A percentile compares a stretch with the other conserved stretches of the same genome.
Conservation (phyloP, 176 grass and related monocot species). For the Musa schizocarpa region DNA sequence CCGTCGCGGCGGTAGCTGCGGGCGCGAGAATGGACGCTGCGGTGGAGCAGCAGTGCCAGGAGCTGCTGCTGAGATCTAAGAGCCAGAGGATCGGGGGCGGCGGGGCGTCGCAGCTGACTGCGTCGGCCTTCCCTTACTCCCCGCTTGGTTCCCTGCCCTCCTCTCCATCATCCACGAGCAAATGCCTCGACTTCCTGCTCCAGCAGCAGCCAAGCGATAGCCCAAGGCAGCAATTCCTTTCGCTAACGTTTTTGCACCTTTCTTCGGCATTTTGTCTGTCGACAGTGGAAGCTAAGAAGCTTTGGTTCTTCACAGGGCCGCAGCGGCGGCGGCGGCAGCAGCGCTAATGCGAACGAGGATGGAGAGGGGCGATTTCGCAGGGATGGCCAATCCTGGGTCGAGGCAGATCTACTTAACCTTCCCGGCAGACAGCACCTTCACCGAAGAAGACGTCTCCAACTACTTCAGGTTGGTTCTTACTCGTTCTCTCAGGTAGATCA, state of each 20-base stretch:
- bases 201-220: constrained; percentile 63
- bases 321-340: constrained; percentile 53
- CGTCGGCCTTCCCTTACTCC: constrained; percentile 58
- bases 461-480: constrained; percentile 65
- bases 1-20: background rate
- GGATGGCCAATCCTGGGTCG: constrained; percentile 70
- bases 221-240: constrained; percentile 44
- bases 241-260: constrained; percentile 9
- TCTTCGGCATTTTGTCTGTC: constrained; percentile 5
- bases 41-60: constrained; percentile 50
- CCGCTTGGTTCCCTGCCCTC: constrained; percentile 53
- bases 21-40: constrained; percentile 1
- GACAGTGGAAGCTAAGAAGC: constrained; percentile 26
- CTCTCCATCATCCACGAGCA: constrained; percentile 54
- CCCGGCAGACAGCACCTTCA: constrained; percentile 96
- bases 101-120: constrained; percentile 18
- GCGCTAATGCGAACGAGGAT: constrained; percentile 42
- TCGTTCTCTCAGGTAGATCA: constrained; percentile 13
- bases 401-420: constrained; percentile 99
- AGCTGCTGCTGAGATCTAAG: constrained; percentile 59
- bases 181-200: constrained; percentile 68
- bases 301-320: background rate
- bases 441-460: constrained; percentile 94
- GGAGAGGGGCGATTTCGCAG: constrained; percentile 45
- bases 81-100: constrained; percentile 25